Base-by-base conservation (phyloP, 768 basidiomycete species). In the Rubroboletus satanas region DNA sequence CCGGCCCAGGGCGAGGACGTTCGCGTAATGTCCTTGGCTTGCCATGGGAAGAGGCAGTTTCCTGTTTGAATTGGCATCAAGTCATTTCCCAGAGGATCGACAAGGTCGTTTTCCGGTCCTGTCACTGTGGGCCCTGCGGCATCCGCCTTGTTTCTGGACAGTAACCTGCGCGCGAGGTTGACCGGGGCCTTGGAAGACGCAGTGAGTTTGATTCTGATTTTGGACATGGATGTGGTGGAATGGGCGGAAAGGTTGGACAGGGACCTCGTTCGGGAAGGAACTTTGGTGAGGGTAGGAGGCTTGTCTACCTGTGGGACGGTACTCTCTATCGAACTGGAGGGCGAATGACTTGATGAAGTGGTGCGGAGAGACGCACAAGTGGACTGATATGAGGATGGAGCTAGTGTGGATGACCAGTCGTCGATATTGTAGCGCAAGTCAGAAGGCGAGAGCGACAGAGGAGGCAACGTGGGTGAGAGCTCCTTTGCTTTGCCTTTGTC, bases 401-500 rank as follows among this genome's bases (percentile, higher is more conserved):
- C 69, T 18, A 67, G 58, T 12, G 58, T 60, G 35, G 67, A 71
- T 32, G 75, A 70, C 71, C 76, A 75, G 57, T 67, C 68, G 44
- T 74, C 66, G 47, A 75, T 65, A 28, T 62, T 67, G 61, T 77
- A 80, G 49, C 70, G 72, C 57, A 87, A 74, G 52, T 76, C 75
- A 36, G 85, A 73, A 31, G 81, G 74, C 48, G 81, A 75, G 63
- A 90, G 83, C 32, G 77, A 72, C 55, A 88, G 74, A 57, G 87
- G 85, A 55, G 88, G 85, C 56, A 88, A 76, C 66, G 75, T 75
- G 54, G 87, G 83, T 44, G 85, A 80, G 33, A 66, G 55, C 65
- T 75, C 73, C 61, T 66, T 71, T 50, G 76, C 84, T 71, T 80
- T 87, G 62, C 78, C 83, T 72, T 86, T 90, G 63, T 62, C 66